phyloP scores from a whole-genome alignment of 2,329 filamentous ascomycete species.

The Ophiosphaerella herpotricha region DNA sequence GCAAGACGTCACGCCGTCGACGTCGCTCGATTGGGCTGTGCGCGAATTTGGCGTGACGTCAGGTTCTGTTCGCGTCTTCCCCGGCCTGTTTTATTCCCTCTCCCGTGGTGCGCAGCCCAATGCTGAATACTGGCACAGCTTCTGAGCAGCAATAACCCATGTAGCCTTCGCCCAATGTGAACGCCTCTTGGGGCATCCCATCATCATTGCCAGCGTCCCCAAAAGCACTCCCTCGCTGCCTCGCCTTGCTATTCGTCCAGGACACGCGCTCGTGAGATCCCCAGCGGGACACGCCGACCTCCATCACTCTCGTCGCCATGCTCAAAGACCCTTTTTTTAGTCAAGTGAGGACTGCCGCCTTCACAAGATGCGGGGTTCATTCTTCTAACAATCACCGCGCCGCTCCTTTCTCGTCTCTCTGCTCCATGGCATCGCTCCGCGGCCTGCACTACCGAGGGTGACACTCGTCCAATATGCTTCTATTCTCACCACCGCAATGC shows the following conservation, averaged over 20 bases:
- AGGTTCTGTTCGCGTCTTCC: not conserved
- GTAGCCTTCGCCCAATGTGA: not conserved
- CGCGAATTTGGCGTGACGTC: conserved; percentile 11
- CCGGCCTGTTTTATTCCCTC: conserved; percentile 1
- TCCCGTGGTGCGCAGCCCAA: conserved; percentile 10
- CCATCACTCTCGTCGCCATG: conserved; percentile 25
- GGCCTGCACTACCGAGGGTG: conserved; percentile 3
- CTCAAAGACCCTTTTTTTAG: conserved; percentile 17
- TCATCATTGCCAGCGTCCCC: not conserved
- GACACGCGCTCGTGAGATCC: conserved; percentile 17
- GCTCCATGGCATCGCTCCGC: conserved; percentile 2
- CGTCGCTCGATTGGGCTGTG: conserved; percentile 16
- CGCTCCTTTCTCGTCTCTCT: conserved; percentile 9
- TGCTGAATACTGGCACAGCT: conserved; percentile 14
- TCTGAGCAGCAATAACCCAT: no score
- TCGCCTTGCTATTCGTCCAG: conserved; percentile 3
- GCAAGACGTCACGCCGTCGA: not conserved
- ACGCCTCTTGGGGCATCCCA: not conserved
- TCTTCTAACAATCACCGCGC: conserved; percentile 11
- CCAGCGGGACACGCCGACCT: conserved; percentile 17
- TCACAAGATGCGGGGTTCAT: conserved; percentile 19
- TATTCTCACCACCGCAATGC: conserved; percentile 28
- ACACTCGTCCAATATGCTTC: conserved; percentile 29
- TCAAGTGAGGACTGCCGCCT: conserved; percentile 16
- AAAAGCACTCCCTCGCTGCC: not conserved